Evolutionary conservation across 768 basidiomycete genomes (phyloP), one percentile per base, ranked within the genome.

Genomic region (Pisolithus orientalis): DNA sequence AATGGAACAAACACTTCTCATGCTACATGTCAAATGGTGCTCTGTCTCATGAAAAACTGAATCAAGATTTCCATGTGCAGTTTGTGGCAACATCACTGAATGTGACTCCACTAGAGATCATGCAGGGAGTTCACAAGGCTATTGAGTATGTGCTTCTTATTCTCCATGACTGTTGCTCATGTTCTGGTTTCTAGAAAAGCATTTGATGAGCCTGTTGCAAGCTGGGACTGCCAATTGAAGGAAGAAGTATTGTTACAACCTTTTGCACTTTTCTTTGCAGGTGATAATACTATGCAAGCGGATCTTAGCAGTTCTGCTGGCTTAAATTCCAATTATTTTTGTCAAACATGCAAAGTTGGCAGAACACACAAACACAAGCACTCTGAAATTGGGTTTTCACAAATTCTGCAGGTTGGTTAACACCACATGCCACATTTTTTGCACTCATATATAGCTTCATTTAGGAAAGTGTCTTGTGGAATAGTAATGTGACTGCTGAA

Each of bases 211-310:
- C 27, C 52, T 1, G 24, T 57, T 28, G 49, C 44, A 39, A 45
- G 45, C 6, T 63, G 56, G 56, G 60, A 63, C 27, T 50, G 49
- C 6, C 43, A 53, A 31, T 27, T 47, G 13, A 11, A 55, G 8
- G 43, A 53, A 10, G 29, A 57, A n/a, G 39, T 63, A 25, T 39
- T 59, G 10, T 39, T 62, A 9, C 17, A 50, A 1, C 58, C 61
- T 0, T 60, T 49, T 50, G 49, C 46, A 10, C 54, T 62, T 3
- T 54, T 63, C 28, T 32, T 57, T 8, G 51, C 62, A 4, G 65
- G 58, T 14, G 64, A 66, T 44, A 66, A 66, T 39, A 64, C 62
- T 1, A 62, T 64, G 64, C 64, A 65, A 39, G 53, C 62, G 5
- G 63, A 64, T 43, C n/a, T 21, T 9, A 21, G 40, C 40, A 43